Conservation (phyloP, 805 yeast genomes). For the Teunomyces panamensis region DNA sequence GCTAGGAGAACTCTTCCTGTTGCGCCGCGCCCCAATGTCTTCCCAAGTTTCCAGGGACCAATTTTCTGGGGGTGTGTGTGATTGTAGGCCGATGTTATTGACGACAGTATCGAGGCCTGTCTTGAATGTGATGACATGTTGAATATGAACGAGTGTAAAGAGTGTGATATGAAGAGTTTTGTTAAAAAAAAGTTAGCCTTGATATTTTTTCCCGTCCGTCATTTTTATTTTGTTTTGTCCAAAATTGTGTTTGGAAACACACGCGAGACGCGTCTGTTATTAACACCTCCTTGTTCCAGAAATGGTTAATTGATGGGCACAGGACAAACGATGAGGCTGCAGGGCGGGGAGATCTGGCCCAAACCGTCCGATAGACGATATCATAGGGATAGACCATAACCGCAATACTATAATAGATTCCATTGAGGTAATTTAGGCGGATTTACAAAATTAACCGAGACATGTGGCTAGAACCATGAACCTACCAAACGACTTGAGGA, state of each 20-base stretch:
- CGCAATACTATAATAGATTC: neutral
- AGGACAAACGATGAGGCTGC: neutral
- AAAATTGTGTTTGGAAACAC: conserved; percentile 3
- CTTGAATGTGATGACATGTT: conserved; percentile 42
- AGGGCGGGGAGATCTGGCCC: neutral
- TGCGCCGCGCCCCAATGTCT: conserved; percentile 78
- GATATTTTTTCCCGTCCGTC: neutral
- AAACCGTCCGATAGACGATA: neutral
- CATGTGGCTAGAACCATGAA: neutral
- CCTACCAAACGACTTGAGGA: neutral
- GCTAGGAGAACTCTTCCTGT: conserved; percentile 79
- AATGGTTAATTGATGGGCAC: neutral
- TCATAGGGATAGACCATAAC: neutral
- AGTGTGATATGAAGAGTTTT: neutral
- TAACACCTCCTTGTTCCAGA: conserved; percentile 2
- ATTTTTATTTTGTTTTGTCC: neutral
- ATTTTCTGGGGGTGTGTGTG: conserved; percentile 51
- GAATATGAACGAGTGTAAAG: conserved; percentile 3
- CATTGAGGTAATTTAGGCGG: no score
- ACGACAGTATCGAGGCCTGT: conserved; percentile 59
- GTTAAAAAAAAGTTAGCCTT: neutral
- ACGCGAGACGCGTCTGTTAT: conserved; percentile 3
- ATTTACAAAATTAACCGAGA: neutral
- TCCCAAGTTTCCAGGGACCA: conserved; percentile 83
- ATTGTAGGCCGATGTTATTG: conserved; percentile 45